Base-by-base conservation (phyloP, 2,329 filamentous ascomycete genomes). In the Talaromyces sp. region DNA sequence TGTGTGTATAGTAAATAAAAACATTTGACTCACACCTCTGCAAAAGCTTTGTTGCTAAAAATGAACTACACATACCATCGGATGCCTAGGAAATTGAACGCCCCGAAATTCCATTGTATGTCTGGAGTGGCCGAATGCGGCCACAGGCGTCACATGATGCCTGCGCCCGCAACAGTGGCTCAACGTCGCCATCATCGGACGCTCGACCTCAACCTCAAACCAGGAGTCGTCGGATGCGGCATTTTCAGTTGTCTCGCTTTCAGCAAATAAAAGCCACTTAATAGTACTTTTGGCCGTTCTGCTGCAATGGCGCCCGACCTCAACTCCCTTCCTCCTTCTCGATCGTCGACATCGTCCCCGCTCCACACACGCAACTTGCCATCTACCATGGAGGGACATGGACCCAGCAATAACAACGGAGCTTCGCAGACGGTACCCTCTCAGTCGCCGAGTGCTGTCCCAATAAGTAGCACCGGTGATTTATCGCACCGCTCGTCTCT, bases 401-500 rank as follows among this genome's bases (percentile, higher is more conserved):
- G 39, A 55, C 60, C 55, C 27, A 59, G 28, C 54, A 53, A 27
- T 33, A 61, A 54, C 32, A 32, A 56, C 32, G 54, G 32, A 10
- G 44, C 28, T 22, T 13, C 84, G 27, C 83, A 85, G 28, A 84
- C 85, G 33, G 81, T 84, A 55, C 86, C 87, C 52, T 84, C 86
- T 42, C 82, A 88, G 67, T 86, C 85, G 56, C 84, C 61, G 39
- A 60, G 54, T 13, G 54, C 88, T 36, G 86, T 88, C 47, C 82
- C 89, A 15, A 82, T 95, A 10, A 89, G 90, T 71, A 90, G 90
- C 71, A 90, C 89, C 57, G 90, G 89, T 8, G 87, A 92, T 30
- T 86, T 90, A 66, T 83, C 84, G 11, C 70, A 71, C 58, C 73
- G 76, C 53, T 71, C 73, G 4, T 77, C 78, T 22, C 70, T 68